Evolutionary conservation across 768 basidiomycete species (phyloP).

Genomic region (Filobasidium wieringae): DNA sequence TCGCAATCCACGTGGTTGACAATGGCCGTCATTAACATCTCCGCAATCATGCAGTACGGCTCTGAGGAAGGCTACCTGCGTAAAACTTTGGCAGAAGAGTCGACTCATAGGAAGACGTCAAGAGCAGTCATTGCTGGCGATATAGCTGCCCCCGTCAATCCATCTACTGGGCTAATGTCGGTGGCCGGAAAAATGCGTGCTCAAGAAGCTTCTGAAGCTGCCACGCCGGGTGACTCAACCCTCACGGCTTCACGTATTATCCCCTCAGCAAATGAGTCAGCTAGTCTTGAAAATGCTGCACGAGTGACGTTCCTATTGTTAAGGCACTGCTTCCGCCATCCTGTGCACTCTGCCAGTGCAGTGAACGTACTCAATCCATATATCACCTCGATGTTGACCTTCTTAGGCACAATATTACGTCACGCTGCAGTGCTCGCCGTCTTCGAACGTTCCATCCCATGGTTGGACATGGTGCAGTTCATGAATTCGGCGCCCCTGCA

Average conservation of each 20-base stretch:
- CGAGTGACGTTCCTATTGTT: conserved; percentile 71
- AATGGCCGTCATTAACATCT: conserved; percentile 81
- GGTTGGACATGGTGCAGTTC: conserved; percentile 60
- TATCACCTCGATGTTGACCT: conserved; percentile 72
- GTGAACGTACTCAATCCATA: conserved; percentile 64
- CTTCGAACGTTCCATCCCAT: conserved; percentile 70
- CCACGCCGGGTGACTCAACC: neutral
- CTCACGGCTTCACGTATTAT: neutral
- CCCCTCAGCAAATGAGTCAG: neutral
- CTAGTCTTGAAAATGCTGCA: conserved; percentile 55
- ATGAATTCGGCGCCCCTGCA: conserved; percentile 51
- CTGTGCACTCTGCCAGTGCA: conserved; percentile 43
- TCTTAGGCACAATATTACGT: conserved; percentile 65
- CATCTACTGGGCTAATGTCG: neutral
- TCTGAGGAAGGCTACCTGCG: conserved; percentile 57
- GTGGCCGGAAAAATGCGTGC: neutral
- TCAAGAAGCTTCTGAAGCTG: neutral
- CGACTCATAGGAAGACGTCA: conserved; percentile 23
- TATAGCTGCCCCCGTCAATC: neutral
- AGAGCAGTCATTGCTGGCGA: conserved; percentile 9
- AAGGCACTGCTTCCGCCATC: conserved; percentile 52
- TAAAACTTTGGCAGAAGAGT: conserved; percentile 47
- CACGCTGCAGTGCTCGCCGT: conserved; percentile 51
- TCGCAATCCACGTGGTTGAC: conserved; percentile 59
- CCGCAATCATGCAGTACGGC: conserved; percentile 78